Base-by-base conservation (phyloP, 306 rosid genomes). In the Quercus aquifolioides region DNA sequence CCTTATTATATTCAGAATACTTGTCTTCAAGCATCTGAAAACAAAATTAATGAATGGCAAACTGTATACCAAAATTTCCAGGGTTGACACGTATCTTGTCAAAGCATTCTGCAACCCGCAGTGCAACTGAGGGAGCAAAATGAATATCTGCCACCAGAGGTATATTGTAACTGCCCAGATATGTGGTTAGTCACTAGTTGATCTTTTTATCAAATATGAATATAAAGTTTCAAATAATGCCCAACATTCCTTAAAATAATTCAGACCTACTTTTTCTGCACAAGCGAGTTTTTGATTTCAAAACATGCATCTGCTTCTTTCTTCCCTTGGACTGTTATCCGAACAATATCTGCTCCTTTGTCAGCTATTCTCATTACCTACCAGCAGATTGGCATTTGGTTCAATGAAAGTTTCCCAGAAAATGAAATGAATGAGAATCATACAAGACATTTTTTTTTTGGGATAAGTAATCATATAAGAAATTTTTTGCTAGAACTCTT, bases 271-370 rank as follows among this genome's bases (percentile, higher is more conserved):
- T 91, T 93, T 75, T 93, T 91, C 93, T 95, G 99, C 80, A 93
- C 92, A 74, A 95, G 99, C 49, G 97, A 35, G 87, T 93, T 91
- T 77, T 95, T 95, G 55, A 95, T 95, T 76, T 95, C 97, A 78
- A 85, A 95, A 82, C 98, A 93, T 19, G 99, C 97, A 86, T 95
- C 99, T 18, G 99, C 99, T 85, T 95, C 99, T 86, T 84, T 95
- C 90, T 89, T 95, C 80, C 99, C 99, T 77, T 95, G 99, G 81
- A 93, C 99, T 74, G 99, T 95, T 76, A 95, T 93, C 52, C 99
- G 86, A 12, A 95, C 98, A 79, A 95, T 82, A 81, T 95, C 96
- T 70, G 99, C 99, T 79, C 99, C 99, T 84, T 77, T 84, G 76
- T 95, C 99, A 4, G 99, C 96, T 52, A 93, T 93, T 89, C 81